Conservation (phyloP, 495 filamentous ascomycete species). For the Achaetomiella virescens region DNA sequence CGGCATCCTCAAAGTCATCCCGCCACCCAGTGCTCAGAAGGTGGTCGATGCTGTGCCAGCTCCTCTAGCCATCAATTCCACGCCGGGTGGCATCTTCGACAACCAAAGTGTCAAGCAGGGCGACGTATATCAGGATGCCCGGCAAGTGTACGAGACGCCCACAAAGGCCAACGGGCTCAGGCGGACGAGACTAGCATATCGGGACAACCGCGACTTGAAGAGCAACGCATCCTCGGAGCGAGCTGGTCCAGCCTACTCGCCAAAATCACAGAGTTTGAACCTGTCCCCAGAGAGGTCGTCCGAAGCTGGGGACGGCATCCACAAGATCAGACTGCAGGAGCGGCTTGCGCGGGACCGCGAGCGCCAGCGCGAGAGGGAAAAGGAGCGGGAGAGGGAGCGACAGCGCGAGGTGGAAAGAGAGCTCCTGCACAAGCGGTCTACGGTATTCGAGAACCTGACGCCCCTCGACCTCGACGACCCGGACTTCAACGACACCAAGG, state of each 20-base stretch:
- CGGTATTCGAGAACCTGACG: conserved; percentile 26
- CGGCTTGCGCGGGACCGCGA: conserved; percentile 21
- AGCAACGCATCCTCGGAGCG: conserved; percentile 21
- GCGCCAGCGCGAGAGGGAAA: conserved; percentile 18
- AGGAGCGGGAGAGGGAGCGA: conserved; percentile 19
- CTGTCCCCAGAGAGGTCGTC: conserved; percentile 26
- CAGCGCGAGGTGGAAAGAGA: conserved; percentile 20
- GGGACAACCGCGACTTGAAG: conserved; percentile 22
- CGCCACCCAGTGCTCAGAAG: conserved; percentile 10
- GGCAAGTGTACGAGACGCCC: conserved; percentile 22
- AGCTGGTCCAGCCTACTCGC: conserved; percentile 12
- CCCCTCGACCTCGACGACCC: conserved; percentile 19
- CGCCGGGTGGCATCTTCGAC: conserved; percentile 13
- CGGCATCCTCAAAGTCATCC: conserved; percentile 29
- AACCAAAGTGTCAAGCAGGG: conserved; percentile 20
- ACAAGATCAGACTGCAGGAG: conserved; percentile 24
- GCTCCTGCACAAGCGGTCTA: conserved; percentile 27
- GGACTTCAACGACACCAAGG: conserved; percentile 28
- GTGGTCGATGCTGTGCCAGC: conserved; percentile 2
- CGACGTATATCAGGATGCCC: conserved; percentile 22
- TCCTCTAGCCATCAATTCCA: conserved; percentile 6
- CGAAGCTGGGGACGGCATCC: conserved; percentile 19
- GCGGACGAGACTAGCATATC: conserved; percentile 21
- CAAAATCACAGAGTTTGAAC: conserved; percentile 18
- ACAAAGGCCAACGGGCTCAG: conserved; percentile 22